A percentile compares a stretch with the other conserved stretches of the same genome.
phyloP scores from a whole-genome alignment of 495 filamentous ascomycete species.

The Oleoguttula mirabilis region DNA sequence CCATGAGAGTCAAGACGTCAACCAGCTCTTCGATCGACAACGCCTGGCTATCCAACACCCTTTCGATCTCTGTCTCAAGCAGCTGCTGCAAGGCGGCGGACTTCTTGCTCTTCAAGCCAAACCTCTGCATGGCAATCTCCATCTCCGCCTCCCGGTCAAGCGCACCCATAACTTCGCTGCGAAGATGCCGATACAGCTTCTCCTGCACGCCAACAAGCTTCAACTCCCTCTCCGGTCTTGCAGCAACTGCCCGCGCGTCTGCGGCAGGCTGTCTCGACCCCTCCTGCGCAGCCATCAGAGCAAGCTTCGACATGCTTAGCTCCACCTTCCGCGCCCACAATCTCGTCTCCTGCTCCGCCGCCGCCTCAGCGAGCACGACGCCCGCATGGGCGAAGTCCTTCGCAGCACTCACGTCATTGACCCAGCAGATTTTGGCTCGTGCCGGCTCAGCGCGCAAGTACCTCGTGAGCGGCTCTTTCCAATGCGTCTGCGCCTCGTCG shows the following conservation, averaged over 20 bases:
- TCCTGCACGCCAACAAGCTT: constrained; percentile 63
- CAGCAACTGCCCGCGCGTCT: constrained; percentile 9
- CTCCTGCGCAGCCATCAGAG: constrained; percentile 50
- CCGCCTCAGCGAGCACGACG: constrained; percentile 50
- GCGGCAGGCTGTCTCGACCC: constrained; percentile 24
- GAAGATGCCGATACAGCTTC: constrained; percentile 48
- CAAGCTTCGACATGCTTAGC: constrained; percentile 75
- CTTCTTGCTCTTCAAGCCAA: constrained; percentile 43
- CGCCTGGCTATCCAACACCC: constrained; percentile 53
- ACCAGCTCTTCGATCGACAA: constrained; percentile 57
- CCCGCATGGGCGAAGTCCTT: constrained; percentile 60
- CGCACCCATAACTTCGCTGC: constrained; percentile 46
- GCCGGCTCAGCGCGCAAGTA: constrained; percentile 59
- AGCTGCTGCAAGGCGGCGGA: constrained; percentile 51
- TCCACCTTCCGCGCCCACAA: constrained; percentile 85
- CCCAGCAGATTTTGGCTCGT: constrained; percentile 76
- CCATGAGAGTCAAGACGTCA: constrained; percentile 70
- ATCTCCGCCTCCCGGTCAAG: constrained; percentile 68
- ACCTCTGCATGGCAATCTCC: constrained; percentile 59
- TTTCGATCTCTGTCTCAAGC: constrained; percentile 51
- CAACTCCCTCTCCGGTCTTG: constrained; percentile 45
- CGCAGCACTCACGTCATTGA: constrained; percentile 72
- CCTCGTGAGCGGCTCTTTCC: constrained; percentile 49
- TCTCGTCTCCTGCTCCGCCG: constrained; percentile 53
- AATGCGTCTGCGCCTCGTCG: constrained; percentile 47